Evolutionary conservation across 2,329 filamentous ascomycete species (phyloP), one percentile per base, ranked within the genome.

Genomic region (Colletotrichum sp.): DNA sequence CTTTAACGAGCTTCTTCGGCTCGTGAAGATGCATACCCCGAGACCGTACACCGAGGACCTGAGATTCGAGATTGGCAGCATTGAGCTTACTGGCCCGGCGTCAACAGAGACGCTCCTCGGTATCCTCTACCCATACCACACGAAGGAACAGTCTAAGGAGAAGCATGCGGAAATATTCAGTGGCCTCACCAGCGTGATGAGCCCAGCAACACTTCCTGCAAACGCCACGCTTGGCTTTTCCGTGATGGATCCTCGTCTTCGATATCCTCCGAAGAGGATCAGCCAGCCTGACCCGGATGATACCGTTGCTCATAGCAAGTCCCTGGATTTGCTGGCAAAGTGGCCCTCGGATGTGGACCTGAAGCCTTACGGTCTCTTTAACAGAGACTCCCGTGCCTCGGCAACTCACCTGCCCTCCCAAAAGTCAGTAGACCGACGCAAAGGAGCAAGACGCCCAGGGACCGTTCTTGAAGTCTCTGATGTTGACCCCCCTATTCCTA

Each of bases 391-490:
- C 44, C 92, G 96, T 44, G 90, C 94, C 75, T 88, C 87, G 71
- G 94, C 94, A 30, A 91, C 91, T 5, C 90, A 89, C 67, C 88
- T 93, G 16, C 90, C 96, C 4, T 93, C 94, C 13, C 95, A 98
- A 81, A 95, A 95, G 81, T 90, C 93, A 1, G 91, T 99, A 79
- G 96, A 98, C 82, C 92, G 94, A 64, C 92, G 96, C 62, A 95
- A 93, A 83, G 88, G 90, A 16, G 87, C 90, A 26, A 90, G 90
- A 18, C 81, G 88, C 0, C 92, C 95, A 0, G 95, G 95, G 2
- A 84, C 89, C 28, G 88, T 90, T 75, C 90, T 96, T 1, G 85
- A 90, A 26, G 82, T 91, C 1, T 88, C 89, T 10, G 78, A 87
- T 2, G 88, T 86, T 10, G 96, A 98, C 80, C 95, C 95, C 2